phyloP scores from a whole-genome alignment of 1,284 basidiomycete genomes.

The Moesziomyces globuligerus region DNA sequence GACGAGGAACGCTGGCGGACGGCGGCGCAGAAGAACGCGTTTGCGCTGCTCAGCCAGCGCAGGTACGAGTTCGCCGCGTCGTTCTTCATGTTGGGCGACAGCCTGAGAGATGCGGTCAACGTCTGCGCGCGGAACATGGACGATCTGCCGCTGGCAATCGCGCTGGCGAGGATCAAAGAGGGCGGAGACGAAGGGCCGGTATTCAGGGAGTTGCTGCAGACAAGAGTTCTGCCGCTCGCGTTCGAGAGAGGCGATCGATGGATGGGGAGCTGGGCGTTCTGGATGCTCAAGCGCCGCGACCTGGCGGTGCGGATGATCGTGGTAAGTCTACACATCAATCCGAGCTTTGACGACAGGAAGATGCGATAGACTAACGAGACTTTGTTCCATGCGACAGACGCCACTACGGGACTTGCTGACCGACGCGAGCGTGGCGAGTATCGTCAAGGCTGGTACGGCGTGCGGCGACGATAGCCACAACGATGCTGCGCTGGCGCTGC shows the following conservation, averaged over 20 bases:
- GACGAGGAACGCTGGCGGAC: constrained; percentile 84
- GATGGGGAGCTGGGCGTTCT: constrained; percentile 97
- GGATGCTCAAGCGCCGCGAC: constrained; percentile 85
- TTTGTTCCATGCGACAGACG: too few relatives aligned
- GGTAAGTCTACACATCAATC: neutral
- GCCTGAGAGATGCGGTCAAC: constrained; percentile 88
- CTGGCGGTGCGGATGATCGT: constrained; percentile 84
- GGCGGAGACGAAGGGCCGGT: constrained; percentile 80
- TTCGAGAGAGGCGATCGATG: constrained; percentile 88
- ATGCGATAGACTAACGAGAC: too few relatives aligned
- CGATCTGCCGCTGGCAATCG: constrained; percentile 89
- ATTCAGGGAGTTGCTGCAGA: constrained; percentile 76
- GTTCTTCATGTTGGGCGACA: constrained; percentile 92
- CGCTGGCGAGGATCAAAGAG: constrained; percentile 84
- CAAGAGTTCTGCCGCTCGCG: constrained; percentile 82
- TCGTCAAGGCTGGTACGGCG: constrained; percentile 68
- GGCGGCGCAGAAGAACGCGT: constrained; percentile 96
- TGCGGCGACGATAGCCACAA: constrained; percentile 85
- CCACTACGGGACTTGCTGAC: constrained; percentile 35
- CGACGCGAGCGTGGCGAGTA: constrained; percentile 18
- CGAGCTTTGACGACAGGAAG: constrained; percentile 67
- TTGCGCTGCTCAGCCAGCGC: constrained; percentile 78
- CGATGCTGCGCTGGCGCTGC: constrained; percentile 85
- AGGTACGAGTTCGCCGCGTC: constrained; percentile 79
- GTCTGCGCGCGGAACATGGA: constrained; percentile 87